These are phyloP conservation scores for Phylloboletellus chloephorus DNA, from an alignment of 1,284 basidiomycete genomes.

Conservation along the genomic window DNA sequence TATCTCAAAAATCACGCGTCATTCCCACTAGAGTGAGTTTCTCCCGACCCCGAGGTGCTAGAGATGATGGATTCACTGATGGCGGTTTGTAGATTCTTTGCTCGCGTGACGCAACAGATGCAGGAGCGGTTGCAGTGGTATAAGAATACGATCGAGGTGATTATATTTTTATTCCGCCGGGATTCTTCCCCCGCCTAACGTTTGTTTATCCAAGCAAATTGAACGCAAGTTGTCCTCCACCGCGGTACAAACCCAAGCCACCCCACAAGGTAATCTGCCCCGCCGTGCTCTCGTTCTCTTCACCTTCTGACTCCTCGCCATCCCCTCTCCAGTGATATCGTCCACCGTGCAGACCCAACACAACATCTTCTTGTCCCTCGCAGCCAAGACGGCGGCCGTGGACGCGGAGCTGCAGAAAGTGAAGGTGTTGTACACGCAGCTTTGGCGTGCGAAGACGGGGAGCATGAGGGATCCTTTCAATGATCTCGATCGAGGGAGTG, in stretches of 20 bases:
- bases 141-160: slow-evolving; percentile 72
- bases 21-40: slow-evolving; percentile 76
- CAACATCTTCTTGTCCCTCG: slow-evolving; percentile 64
- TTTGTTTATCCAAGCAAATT: slow-evolving; percentile 61
- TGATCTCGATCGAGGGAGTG: slow-evolving; percentile 50
- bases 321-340: slow-evolving; percentile 50
- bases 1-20: slow-evolving; percentile 68
- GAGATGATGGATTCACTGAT: neutral
- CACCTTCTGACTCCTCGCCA: neutral
- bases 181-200: slow-evolving; percentile 3
- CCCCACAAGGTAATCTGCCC: slow-evolving; percentile 65
- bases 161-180: slow-evolving; percentile 9
- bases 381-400: slow-evolving; percentile 62
- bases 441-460: slow-evolving; percentile 66
- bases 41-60: neutral
- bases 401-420: slow-evolving; percentile 69
- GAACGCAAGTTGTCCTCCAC: slow-evolving; percentile 71
- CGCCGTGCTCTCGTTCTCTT: neutral
- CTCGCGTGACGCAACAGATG: slow-evolving; percentile 66
- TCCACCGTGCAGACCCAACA: slow-evolving; percentile 73
- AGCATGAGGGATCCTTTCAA: slow-evolving; percentile 72
- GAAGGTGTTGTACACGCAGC: slow-evolving; percentile 50
- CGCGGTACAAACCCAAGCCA: slow-evolving; percentile 54
- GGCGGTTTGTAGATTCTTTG: slow-evolving; percentile 55
- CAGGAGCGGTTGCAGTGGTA: slow-evolving; percentile 68